Conservation (phyloP, 2,329 filamentous ascomycete species). For the Nigrospora oryzae region DNA sequence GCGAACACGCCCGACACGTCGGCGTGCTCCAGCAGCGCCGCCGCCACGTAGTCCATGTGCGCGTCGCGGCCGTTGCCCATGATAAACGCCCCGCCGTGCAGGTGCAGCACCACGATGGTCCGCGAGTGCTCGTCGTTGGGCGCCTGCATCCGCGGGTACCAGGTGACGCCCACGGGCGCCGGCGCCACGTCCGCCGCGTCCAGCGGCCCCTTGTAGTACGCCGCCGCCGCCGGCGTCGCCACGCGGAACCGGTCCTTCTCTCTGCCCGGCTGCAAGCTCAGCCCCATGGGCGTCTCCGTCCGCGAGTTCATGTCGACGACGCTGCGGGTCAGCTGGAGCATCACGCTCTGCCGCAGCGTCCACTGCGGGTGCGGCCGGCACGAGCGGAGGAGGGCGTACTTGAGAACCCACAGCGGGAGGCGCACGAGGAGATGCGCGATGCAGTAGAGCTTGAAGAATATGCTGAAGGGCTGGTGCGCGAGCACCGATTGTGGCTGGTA, state of each 20-base stretch:
- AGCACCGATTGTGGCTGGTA: conserved; percentile 6
- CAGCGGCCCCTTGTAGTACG: conserved; percentile 14
- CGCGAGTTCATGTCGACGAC: conserved; percentile 2
- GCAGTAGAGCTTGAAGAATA: conserved; percentile 9
- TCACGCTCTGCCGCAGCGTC: conserved; percentile 11
- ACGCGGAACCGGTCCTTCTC: conserved; percentile 4
- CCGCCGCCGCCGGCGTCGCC: conserved; percentile 8
- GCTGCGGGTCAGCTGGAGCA: conserved; percentile 3
- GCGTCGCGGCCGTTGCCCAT: conserved; percentile 11
- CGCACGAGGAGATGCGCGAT: conserved; percentile 6
- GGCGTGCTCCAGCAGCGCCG: conserved; percentile 14
- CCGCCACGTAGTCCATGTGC: conserved; percentile 2
- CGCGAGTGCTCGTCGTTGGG: not conserved
- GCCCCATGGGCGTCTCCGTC: conserved; percentile 5
- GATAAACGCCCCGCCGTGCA: conserved; percentile 19
- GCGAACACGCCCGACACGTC: conserved; percentile 25
- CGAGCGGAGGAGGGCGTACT: conserved; percentile 7
- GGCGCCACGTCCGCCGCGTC: conserved; percentile 9
- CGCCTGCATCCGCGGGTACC: conserved; percentile 11
- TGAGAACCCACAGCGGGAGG: conserved; percentile 11
- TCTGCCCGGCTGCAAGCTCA: conserved; percentile 3
- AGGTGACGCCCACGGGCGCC: conserved; percentile 18
- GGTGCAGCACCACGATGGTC: conserved; percentile 11
- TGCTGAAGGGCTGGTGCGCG: conserved; percentile 9
- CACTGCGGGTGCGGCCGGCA: conserved; percentile 9